Conservation (phyloP, 257 asterid genomes). For the Perilla frutescens region DNA sequence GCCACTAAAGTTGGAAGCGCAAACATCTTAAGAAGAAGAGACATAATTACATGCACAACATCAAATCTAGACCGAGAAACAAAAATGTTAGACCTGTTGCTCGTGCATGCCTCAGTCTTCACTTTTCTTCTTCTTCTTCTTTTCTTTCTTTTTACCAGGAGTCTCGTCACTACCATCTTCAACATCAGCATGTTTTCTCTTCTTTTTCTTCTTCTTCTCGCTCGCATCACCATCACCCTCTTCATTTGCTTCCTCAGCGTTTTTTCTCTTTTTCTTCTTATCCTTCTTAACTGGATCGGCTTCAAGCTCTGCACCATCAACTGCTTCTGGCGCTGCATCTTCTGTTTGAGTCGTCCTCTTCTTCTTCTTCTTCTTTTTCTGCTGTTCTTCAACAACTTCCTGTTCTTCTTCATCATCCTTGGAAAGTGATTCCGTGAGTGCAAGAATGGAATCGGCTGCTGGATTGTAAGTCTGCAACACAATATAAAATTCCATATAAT, state of each 20-base stretch:
- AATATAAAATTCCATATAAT: not conserved
- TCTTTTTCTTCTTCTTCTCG: slow-evolving; percentile 68
- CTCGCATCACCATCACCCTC: slow-evolving; percentile 39
- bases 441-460: slow-evolving; percentile 69
- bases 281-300: slow-evolving; percentile 44
- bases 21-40: not conserved
- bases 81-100: slow-evolving; percentile 38
- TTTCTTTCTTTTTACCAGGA: slow-evolving; percentile 47
- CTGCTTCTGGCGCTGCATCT: slow-evolving; percentile 30
- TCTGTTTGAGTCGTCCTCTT: slow-evolving; percentile 42
- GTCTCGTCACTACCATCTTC: slow-evolving; percentile 48
- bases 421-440: slow-evolving; percentile 48
- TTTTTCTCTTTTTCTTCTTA: slow-evolving; percentile 60
- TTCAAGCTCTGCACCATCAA: slow-evolving; percentile 47
- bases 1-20: not conserved
- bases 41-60: slow-evolving; percentile 36
- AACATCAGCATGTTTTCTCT: slow-evolving; percentile 64
- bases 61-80: slow-evolving; percentile 31
- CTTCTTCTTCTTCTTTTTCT: slow-evolving; percentile 56
- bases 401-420: slow-evolving; percentile 40
- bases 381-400: slow-evolving; percentile 43
- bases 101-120: slow-evolving; percentile 46
- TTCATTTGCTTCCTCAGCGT: slow-evolving; percentile 38
- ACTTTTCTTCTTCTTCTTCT: slow-evolving; percentile 53
- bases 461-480: slow-evolving; percentile 70